Conservation (phyloP, 2,329 filamentous ascomycete species). For the Trichoderma endophyticum region DNA sequence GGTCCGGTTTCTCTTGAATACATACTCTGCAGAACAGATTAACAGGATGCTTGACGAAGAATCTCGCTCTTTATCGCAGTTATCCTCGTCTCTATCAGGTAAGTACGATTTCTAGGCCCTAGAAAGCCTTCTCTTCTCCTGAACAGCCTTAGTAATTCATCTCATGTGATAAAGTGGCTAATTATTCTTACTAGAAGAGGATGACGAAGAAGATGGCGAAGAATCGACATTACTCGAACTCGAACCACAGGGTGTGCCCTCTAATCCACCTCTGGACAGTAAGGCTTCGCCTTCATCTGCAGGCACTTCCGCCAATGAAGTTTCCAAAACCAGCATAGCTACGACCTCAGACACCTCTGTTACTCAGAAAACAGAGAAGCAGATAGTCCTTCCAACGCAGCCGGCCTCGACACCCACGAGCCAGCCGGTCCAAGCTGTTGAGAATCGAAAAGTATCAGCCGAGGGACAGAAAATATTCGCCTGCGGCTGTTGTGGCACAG, state of each 20-base stretch:
- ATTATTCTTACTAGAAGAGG: background rate
- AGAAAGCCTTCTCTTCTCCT: background rate
- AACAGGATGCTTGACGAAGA: background rate
- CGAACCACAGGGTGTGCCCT: background rate
- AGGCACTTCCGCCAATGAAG: background rate
- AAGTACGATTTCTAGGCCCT: background rate
- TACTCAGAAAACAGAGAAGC: background rate
- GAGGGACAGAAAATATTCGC: background rate
- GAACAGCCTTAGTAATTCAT: background rate
- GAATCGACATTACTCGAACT: background rate
- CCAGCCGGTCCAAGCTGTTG: background rate
- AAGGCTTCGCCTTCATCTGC: background rate
- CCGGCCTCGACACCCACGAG: background rate
- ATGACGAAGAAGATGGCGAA: background rate
- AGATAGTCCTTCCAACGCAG: background rate
- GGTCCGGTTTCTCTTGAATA: background rate
- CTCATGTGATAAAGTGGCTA: background rate
- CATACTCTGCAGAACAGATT: background rate
- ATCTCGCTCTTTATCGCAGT: background rate
- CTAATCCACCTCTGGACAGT: background rate
- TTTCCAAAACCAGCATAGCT: background rate
- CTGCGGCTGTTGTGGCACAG: background rate
- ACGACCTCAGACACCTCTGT: background rate
- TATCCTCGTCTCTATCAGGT: background rate
- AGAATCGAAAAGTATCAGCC: background rate